Evolutionary conservation across 345 rosid species (phyloP).

Genomic region (Turnera subulata): DNA sequence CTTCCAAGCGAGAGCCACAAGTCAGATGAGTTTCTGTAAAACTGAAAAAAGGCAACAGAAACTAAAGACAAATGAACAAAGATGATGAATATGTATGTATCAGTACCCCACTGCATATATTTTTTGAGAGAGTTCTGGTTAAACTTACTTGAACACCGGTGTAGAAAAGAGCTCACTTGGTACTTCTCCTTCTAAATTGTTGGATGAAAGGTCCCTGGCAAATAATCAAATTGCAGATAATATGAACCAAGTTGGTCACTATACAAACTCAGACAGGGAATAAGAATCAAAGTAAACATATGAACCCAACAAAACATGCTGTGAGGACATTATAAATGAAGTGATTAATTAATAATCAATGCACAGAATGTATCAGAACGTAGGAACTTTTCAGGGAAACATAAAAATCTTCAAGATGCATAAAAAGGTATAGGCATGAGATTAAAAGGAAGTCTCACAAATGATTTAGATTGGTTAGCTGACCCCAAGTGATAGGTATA

Average conservation of each 20-base stretch:
- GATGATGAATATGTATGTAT: neutral
- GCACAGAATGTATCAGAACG: neutral
- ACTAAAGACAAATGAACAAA: neutral
- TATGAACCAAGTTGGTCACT: no score
- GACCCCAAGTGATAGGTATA: conserved; percentile 65
- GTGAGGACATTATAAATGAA: no score
- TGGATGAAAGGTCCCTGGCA: conserved; percentile 78
- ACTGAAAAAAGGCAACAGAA: conserved; percentile 34
- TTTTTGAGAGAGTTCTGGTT: conserved; percentile 2
- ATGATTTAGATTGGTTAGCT: conserved; percentile 58
- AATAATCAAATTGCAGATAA: no score
- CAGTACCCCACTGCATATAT: neutral
- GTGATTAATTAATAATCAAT: no score
- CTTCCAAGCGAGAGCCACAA: conserved; percentile 64
- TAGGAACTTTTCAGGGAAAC: neutral
- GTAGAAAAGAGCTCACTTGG: conserved; percentile 55
- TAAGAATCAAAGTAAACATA: neutral
- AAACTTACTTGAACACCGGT: conserved; percentile 64
- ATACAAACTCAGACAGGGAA: neutral
- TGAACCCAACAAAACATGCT: no score
- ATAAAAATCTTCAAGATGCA: neutral
- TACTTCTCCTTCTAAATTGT: conserved; percentile 59
- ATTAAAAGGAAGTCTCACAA: conserved; percentile 42
- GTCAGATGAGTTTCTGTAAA: conserved; percentile 60
- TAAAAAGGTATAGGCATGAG: neutral